Evolutionary conservation across 75 land plant species (phyloP), one percentile per base, ranked within the genome.

Genomic region (Sequoiadendron giganteum): DNA sequence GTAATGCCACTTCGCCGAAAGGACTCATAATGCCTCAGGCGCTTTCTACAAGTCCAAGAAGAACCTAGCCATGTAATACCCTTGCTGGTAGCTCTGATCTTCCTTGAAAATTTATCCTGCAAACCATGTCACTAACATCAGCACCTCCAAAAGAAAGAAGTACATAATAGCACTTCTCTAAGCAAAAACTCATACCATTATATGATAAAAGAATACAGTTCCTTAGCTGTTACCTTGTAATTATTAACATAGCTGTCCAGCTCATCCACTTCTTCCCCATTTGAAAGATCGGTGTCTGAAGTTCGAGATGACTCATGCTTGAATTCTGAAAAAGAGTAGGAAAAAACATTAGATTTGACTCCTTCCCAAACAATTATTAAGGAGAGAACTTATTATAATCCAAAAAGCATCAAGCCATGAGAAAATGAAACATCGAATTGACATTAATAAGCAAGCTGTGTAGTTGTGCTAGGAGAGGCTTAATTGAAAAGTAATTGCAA

Each of bases 11-110:
- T 96, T 68, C 99, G 90, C 83, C 86, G 87, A 89, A 97, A 97
- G 28, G 93, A 87, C 10, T 92, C 92, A 87, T 93, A 97, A 88
- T 97, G 99, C 87, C 91, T 92, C 78, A 97, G 92, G 80, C 92
- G 95, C 88, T 95, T 96, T 36, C 98, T 90, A 88, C 99, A 97
- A 32, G 90, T 90, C 95, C 99, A 94, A 25, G 92, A 42, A 76
- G 28, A 52, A 82, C 98, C 98, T 45, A 93, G 92, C 99, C 99
- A 97, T 5, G 87, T 81, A 52, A 97, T 95, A 86, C 94, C 95
- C 80, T 90, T 90, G 85, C 87, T 85, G 15, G 84, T 87, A 75
- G 88, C 90, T 48, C 85, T 88, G 34, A 89, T 80, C 56, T 86
- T 91, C 88, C 85, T 90, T 10, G 87, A 61, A 76, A 88, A 85